Conservation (phyloP, 352 stramenopile genomes). For the Salisapilia sapeloensis region DNA sequence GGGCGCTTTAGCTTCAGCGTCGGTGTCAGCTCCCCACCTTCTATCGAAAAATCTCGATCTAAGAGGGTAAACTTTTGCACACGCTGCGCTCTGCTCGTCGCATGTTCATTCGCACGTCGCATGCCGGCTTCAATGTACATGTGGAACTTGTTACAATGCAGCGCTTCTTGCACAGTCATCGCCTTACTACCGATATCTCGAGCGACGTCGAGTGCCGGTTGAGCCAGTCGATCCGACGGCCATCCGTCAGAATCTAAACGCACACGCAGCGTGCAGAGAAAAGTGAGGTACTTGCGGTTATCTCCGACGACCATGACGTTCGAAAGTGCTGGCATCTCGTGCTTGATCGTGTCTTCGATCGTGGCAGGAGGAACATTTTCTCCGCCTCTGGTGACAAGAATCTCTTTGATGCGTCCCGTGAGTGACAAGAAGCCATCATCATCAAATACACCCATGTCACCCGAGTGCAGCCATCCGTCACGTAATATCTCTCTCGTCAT, state of each 20-base stretch:
- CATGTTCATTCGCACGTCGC: conserved; percentile 30
- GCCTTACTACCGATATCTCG: conserved; percentile 41
- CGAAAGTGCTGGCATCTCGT: conserved; percentile 48
- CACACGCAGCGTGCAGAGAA: conserved; percentile 69
- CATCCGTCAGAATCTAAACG: conserved; percentile 33
- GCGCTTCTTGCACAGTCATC: conserved; percentile 65
- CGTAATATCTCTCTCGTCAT: conserved; percentile 36
- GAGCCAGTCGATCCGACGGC: conserved; percentile 56
- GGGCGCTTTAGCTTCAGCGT: conserved; percentile 90
- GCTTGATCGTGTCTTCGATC: conserved; percentile 81
- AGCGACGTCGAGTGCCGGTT: conserved; percentile 36
- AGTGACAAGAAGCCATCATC: conserved; percentile 81
- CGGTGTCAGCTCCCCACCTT: conserved; percentile 81
- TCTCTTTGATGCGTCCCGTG: conserved; percentile 88
- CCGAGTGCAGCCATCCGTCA: conserved; percentile 83
- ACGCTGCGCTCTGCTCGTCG: conserved; percentile 26
- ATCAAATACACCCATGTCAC: conserved; percentile 78
- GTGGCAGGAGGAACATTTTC: conserved; percentile 85
- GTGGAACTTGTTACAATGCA: conserved; percentile 41
- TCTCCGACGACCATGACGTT: conserved; percentile 86
- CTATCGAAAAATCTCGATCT: conserved; percentile 69
- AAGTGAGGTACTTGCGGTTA: conserved; percentile 80
- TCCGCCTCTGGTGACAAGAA: conserved; percentile 86
- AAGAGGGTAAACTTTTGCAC: conserved; percentile 76
- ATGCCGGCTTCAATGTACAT: conserved; percentile 64